A percentile compares a stretch with the other conserved stretches of the same genome.
phyloP scores from a whole-genome alignment of 2,329 filamentous ascomycete genomes.

The Claviceps maximensis region DNA sequence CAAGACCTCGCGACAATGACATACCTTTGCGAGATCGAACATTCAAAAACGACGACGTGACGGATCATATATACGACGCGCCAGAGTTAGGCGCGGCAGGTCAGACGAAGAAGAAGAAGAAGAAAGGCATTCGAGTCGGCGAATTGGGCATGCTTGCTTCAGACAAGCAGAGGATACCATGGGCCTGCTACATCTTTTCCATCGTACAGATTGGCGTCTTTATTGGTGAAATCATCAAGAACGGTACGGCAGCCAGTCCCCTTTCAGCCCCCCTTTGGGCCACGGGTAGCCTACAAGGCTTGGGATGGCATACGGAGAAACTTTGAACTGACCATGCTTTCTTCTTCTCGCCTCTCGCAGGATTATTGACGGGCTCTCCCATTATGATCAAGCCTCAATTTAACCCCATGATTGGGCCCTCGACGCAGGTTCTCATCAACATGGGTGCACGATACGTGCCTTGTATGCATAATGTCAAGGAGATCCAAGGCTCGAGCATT shows the following conservation, averaged over 20 bases:
- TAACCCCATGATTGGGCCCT: constrained; percentile 96
- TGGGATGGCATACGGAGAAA: no score
- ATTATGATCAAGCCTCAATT: constrained; percentile 73
- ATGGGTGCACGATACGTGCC: constrained; percentile 89
- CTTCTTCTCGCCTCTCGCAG: constrained; percentile 25
- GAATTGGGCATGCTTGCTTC: constrained; percentile 47
- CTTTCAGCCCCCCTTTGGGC: background rate
- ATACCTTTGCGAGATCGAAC: constrained; percentile 43
- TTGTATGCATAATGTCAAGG: constrained; percentile 79
- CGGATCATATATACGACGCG: constrained; percentile 51
- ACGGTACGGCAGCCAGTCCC: constrained; percentile 38
- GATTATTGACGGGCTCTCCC: constrained; percentile 61
- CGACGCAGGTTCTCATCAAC: constrained; percentile 80
- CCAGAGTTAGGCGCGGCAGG: constrained; percentile 19
- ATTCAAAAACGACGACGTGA: constrained; percentile 28
- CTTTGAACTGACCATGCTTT: background rate
- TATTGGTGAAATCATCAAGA: constrained; percentile 74
- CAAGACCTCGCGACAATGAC: constrained; percentile 31
- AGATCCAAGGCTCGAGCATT: constrained; percentile 40
- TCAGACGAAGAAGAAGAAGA: constrained; percentile 18
- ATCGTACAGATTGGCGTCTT: constrained; percentile 71
- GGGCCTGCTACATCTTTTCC: constrained; percentile 72
- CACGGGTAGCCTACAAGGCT: background rate
- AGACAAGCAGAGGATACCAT: constrained; percentile 49
- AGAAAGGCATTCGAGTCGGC: constrained; percentile 38